These are phyloP conservation scores for Brassica hybrid DNA, from an alignment of 441 rosid genomes.

Conservation along the genomic window DNA sequence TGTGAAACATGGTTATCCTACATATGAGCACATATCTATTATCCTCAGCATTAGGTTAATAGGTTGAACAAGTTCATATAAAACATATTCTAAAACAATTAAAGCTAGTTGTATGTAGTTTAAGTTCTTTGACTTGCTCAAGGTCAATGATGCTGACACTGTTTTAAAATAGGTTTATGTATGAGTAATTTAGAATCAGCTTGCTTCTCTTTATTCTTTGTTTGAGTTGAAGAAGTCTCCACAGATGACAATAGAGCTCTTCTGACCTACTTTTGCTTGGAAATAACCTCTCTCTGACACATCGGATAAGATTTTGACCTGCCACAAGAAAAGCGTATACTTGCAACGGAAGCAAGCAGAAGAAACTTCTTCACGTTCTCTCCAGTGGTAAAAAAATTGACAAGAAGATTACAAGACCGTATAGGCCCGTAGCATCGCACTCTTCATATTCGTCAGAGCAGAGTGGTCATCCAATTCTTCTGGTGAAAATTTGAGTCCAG, in stretches of 20 bases:
- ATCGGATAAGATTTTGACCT: neutral
- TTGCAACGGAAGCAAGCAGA: neutral
- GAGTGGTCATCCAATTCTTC: neutral
- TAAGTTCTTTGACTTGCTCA: constrained; percentile 25
- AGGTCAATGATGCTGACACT: neutral
- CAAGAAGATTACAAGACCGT: neutral
- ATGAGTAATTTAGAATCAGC: neutral
- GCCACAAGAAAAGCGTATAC: neutral
- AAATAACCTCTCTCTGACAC: neutral
- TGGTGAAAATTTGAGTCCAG: neutral
- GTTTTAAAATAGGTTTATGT: constrained; percentile 6
- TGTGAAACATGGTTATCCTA: neutral
- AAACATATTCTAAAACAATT: constrained; percentile 6
- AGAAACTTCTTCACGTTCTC: neutral
- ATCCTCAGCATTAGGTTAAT: neutral
- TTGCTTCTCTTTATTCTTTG: constrained; percentile 1
- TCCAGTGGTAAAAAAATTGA: neutral
- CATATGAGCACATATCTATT: constrained; percentile 13
- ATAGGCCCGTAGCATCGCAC: neutral
- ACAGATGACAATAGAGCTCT: neutral
- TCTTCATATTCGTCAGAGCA: no score
- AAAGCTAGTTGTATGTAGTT: constrained; percentile 30
- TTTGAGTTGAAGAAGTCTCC: constrained; percentile 16
- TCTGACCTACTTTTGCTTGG: neutral
- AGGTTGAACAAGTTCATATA: constrained; percentile 10